Conservation (phyloP, 2,329 filamentous ascomycete genomes). For the Diplodia intermedia region DNA sequence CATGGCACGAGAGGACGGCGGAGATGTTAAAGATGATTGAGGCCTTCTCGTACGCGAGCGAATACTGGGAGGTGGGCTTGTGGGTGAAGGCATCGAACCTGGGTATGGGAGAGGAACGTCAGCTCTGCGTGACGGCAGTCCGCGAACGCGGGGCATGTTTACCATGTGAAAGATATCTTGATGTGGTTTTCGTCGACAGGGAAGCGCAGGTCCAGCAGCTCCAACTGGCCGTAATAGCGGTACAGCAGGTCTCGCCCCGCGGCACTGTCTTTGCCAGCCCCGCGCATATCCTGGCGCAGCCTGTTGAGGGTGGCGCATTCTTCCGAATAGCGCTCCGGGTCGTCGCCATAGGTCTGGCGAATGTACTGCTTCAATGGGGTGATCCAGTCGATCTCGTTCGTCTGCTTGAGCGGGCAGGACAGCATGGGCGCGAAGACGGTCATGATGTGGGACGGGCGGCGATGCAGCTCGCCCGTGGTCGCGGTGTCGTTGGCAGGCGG, state of each 20-base stretch:
- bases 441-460: conserved; percentile 37
- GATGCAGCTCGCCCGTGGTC: conserved; percentile 26
- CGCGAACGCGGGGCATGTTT: conserved; percentile 40
- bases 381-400: conserved; percentile 99
- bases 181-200: conserved; percentile 99
- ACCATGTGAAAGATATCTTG: conserved; percentile 99
- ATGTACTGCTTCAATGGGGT: conserved; percentile 92
- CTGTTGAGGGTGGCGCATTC: conserved; percentile 95
- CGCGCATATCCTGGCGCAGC: conserved; percentile 96
- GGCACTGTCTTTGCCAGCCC: conserved; percentile 94
- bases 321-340: conserved; percentile 92
- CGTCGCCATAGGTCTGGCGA: conserved; percentile 90
- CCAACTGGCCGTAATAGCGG: conserved; percentile 96
- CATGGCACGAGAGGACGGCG: conserved; percentile 93
- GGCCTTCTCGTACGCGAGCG: conserved; percentile 95
- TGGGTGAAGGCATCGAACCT: conserved; percentile 99
- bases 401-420: conserved; percentile 87
- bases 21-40: conserved; percentile 99
- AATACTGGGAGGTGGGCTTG: conserved; percentile 96
- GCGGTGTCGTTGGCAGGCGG: conserved; percentile 11
- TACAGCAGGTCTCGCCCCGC: conserved; percentile 93
- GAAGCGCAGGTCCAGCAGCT: conserved; percentile 91
- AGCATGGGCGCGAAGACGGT: conserved; percentile 84
- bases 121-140: background rate
- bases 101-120: background rate